phyloP scores from a whole-genome alignment of 2,329 filamentous ascomycete species.

The Dactylonectria estremocensis region DNA sequence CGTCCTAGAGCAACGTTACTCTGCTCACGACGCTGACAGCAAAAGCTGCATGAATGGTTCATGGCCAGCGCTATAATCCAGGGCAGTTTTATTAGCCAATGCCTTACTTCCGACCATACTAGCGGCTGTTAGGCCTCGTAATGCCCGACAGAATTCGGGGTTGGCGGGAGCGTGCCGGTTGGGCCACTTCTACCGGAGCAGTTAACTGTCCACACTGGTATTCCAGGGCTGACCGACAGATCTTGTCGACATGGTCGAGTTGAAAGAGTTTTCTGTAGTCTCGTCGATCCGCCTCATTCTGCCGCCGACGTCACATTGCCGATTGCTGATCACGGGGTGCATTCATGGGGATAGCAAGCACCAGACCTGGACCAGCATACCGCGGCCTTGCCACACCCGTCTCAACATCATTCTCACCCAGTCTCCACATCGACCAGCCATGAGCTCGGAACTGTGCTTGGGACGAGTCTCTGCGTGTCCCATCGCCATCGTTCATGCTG shows the following conservation, averaged over 20 bases:
- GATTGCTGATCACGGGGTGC: constrained; percentile 21
- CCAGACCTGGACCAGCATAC: constrained; percentile 3
- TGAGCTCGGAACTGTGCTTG: constrained; percentile 9
- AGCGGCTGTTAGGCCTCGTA: constrained; percentile 27
- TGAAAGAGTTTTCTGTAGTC: constrained; percentile 13
- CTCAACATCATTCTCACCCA: constrained; percentile 9
- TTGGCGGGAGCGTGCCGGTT: constrained; percentile 20
- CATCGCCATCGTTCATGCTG: constrained; percentile 15
- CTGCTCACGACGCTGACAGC: constrained; percentile 1
- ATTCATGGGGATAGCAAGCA: constrained; percentile 16
- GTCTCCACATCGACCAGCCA: constrained; percentile 4
- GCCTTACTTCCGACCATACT: constrained; percentile 11
- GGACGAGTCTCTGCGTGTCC: constrained; percentile 24
- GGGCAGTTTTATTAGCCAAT: constrained; percentile 3
- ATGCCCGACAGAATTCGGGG: constrained; percentile 19
- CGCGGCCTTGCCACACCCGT: not conserved
- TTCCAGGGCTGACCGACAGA: constrained; percentile 14
- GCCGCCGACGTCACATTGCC: constrained; percentile 16
- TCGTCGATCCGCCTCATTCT: constrained; percentile 20
- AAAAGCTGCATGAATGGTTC: constrained; percentile 15
- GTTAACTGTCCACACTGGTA: not conserved
- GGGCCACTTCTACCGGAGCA: constrained; percentile 9
- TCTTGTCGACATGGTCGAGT: constrained; percentile 22
- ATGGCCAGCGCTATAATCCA: constrained; percentile 16
- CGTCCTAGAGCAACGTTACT: constrained; percentile 4